Percentiles rank a stretch among this genome's conserved stretches.
Evolutionary conservation across 2,329 filamentous ascomycete genomes (phyloP).

Genomic region (Orbilia oligospora): DNA sequence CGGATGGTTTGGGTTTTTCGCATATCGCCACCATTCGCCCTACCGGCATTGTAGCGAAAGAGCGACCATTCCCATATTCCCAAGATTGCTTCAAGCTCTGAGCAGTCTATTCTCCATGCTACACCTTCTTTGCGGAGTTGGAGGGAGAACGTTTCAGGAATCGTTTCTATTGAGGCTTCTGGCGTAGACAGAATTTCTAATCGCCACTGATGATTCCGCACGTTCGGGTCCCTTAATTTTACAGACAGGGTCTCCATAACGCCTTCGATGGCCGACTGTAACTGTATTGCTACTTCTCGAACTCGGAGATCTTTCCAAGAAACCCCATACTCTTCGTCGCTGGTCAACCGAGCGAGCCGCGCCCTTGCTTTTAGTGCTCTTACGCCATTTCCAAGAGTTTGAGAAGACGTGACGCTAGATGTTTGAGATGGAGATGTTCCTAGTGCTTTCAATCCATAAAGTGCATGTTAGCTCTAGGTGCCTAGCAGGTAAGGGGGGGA

Average conservation of each 20-base stretch:
- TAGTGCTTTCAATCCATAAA: not conserved
- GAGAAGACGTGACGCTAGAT: not conserved
- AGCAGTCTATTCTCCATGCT: slow-evolving; percentile 1
- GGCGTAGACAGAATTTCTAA: too few species aligned
- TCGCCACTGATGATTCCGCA: too few species aligned
- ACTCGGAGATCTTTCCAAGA: slow-evolving; percentile 9
- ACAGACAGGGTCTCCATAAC: too few species aligned
- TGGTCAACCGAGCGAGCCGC: slow-evolving; percentile 2
- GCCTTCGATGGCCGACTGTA: slow-evolving; percentile 16
- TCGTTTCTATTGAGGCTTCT: too few species aligned
- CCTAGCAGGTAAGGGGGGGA: too few species aligned
- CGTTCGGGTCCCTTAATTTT: too few species aligned
- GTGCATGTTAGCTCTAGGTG: not conserved
- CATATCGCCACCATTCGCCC: not conserved
- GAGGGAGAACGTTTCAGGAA: not conserved
- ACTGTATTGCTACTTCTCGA: slow-evolving; percentile 13
- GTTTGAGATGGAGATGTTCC: too few species aligned
- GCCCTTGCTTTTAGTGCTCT: slow-evolving; percentile 1
- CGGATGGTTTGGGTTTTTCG: not conserved
- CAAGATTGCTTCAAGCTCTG: slow-evolving; percentile 9
- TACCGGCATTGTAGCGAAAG: not conserved
- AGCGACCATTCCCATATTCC: slow-evolving; percentile 18
- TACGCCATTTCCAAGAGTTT: not conserved
- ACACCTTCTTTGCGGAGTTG: slow-evolving; percentile 9
- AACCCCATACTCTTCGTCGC: not conserved